Conservation (phyloP, 1,284 basidiomycete genomes). For the Sanguinoderma infundibulare region DNA sequence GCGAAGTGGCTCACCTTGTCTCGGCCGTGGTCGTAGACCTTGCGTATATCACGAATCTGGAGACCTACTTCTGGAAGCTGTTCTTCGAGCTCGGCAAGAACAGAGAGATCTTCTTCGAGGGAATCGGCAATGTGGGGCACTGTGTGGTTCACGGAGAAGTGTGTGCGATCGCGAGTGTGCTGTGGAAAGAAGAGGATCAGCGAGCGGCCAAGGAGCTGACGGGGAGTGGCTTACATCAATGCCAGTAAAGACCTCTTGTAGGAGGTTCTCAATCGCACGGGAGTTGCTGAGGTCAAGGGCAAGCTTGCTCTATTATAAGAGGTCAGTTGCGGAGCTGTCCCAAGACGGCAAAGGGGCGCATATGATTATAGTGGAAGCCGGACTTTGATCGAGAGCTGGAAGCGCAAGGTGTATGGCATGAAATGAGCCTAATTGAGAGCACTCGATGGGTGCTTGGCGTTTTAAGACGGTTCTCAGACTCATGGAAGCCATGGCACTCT, state of each 20-base stretch:
- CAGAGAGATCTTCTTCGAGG: conserved; percentile 58
- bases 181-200: conserved; percentile 29
- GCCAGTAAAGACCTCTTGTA: conserved; percentile 61
- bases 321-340: conserved; percentile 10
- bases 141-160: conserved; percentile 57
- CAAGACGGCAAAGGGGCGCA: conserved; percentile 4
- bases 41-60: conserved; percentile 62
- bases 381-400: background rate
- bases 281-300: conserved; percentile 73
- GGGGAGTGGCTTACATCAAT: conserved; percentile 51
- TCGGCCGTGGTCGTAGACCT: conserved; percentile 71
- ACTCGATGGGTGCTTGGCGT: background rate
- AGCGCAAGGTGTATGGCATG: background rate
- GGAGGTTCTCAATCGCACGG: conserved; percentile 65
- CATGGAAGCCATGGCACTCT: background rate
- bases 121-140: conserved; percentile 62
- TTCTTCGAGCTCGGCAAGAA: conserved; percentile 54
- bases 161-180: conserved; percentile 61
- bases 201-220: background rate
- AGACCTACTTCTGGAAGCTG: conserved; percentile 61
- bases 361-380: conserved; percentile 13
- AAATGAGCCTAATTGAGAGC: background rate
- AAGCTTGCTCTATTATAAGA: conserved; percentile 53
- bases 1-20: conserved; percentile 50
- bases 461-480: background rate